These are phyloP conservation scores for Phialophora macrospora DNA, from an alignment of 2,329 filamentous ascomycete genomes.

Conservation along the genomic window DNA sequence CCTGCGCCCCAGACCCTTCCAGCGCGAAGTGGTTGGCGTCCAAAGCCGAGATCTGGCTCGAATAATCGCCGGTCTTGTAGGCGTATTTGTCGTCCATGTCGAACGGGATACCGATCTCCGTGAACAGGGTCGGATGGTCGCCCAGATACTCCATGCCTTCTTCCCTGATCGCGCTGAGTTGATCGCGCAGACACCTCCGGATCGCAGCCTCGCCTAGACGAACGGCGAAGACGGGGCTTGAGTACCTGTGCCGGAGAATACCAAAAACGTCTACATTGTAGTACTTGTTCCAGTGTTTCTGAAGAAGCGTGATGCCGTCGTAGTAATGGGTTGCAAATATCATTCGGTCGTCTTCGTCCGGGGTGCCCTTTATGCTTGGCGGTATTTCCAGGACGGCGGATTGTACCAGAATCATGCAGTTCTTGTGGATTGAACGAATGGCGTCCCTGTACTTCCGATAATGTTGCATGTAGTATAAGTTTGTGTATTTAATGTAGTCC, in stretches of 20 bases:
- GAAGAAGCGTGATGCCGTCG: slow-evolving; percentile 94
- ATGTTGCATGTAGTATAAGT: slow-evolving; percentile 87
- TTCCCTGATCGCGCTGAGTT: slow-evolving; percentile 78
- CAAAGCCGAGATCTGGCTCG: slow-evolving; percentile 87
- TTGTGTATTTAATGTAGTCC: slow-evolving; percentile 84
- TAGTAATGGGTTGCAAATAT: slow-evolving; percentile 96
- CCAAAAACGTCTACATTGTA: slow-evolving; percentile 98
- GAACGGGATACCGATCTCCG: slow-evolving; percentile 96
- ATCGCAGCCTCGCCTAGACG: slow-evolving; percentile 93
- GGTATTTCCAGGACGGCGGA: slow-evolving; percentile 91
- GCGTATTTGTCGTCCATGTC: slow-evolving; percentile 98
- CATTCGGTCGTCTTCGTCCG: slow-evolving; percentile 86
- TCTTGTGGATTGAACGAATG: slow-evolving; percentile 75
- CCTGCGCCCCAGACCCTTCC: slow-evolving; percentile 81
- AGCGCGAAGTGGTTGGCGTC: slow-evolving; percentile 95
- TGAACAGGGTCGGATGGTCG: slow-evolving; percentile 84
- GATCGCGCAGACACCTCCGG: slow-evolving; percentile 87
- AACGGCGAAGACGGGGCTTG: slow-evolving; percentile 86
- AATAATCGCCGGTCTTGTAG: slow-evolving; percentile 94
- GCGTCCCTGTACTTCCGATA: slow-evolving; percentile 76
- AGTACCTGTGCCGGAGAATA: slow-evolving; percentile 84
- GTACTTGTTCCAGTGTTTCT: slow-evolving; percentile 96
- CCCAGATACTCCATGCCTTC: slow-evolving; percentile 91
- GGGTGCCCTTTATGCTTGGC: slow-evolving; percentile 81
- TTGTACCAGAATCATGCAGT: slow-evolving; percentile 87